Percentiles rank a stretch among this genome's conserved stretches.
Conservation (phyloP, 1,284 basidiomycete species). For the Caloboletus inedulis region DNA sequence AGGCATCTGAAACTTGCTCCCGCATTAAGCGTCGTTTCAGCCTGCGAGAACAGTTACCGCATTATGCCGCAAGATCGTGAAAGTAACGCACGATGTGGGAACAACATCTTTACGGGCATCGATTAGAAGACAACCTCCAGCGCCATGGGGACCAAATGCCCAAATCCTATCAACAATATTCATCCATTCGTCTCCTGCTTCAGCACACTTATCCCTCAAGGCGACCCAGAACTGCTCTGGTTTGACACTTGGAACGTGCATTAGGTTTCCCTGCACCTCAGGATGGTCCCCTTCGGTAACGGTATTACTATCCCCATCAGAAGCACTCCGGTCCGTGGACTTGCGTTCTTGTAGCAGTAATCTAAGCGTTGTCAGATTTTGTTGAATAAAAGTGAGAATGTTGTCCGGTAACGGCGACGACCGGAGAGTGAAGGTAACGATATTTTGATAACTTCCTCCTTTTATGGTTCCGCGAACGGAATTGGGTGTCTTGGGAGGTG, state of each 20-base stretch:
- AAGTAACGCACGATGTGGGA: constrained; percentile 51
- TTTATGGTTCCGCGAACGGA: constrained; percentile 78
- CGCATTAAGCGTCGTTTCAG: constrained; percentile 48
- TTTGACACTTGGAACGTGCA: constrained; percentile 59
- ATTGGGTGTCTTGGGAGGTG: constrained; percentile 73
- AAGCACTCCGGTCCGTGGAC: constrained; percentile 29
- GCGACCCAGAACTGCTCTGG: constrained; percentile 81
- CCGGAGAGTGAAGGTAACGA: constrained; percentile 83
- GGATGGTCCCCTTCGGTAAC: constrained; percentile 40
- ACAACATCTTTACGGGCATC: constrained; percentile 55
- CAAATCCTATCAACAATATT: constrained; percentile 75
- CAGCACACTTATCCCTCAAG: constrained; percentile 62
- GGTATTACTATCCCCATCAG: constrained; percentile 32
- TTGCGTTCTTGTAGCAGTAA: constrained; percentile 50
- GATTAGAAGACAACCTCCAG: constrained; percentile 86
- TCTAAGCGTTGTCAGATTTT: constrained; percentile 64
- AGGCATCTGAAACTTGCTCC: constrained; percentile 36
- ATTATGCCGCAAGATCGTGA: constrained; percentile 3
- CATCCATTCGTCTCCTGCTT: constrained; percentile 80
- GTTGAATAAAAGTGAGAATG: constrained; percentile 73
- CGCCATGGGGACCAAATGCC: constrained; percentile 88
- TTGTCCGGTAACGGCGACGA: constrained; percentile 73
- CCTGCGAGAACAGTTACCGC: constrained; percentile 35
- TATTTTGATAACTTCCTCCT: constrained; percentile 64
- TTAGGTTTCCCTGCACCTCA: constrained; percentile 56